Evolutionary conservation across 768 basidiomycete genomes (phyloP).

Genomic region (Kwoniella sp.): DNA sequence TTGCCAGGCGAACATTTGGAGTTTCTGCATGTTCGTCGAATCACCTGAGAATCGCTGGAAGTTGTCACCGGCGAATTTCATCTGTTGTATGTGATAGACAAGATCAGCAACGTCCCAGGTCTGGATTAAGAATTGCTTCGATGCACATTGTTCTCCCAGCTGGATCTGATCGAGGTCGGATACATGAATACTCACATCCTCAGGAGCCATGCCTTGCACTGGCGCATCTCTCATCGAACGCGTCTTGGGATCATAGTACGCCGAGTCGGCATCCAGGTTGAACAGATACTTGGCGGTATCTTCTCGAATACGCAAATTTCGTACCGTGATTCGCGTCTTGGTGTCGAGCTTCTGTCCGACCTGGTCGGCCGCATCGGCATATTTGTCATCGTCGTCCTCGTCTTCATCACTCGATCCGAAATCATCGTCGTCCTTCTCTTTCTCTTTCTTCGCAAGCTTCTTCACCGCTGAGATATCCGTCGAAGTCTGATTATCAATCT

Average conservation of each 20-base stretch:
- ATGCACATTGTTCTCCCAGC: too few species aligned
- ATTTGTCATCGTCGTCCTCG: constrained; percentile 94
- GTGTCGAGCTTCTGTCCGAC: constrained; percentile 98
- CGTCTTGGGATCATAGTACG: constrained; percentile 99
- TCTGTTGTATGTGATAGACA: constrained; percentile 24
- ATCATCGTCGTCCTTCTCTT: constrained; percentile 69
- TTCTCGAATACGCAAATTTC: constrained; percentile 96
- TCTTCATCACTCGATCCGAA: constrained; percentile 79
- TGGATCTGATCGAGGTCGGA: too few species aligned
- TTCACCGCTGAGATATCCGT: constrained; percentile 87
- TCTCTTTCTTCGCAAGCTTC: constrained; percentile 67
- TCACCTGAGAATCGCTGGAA: constrained; percentile 90
- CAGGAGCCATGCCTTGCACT: constrained; percentile 70
- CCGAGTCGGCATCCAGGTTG: constrained; percentile 90
- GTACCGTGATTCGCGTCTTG: constrained; percentile 96
- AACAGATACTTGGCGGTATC: constrained; percentile 99
- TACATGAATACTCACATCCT: constrained; percentile 71
- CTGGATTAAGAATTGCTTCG: too few species aligned
- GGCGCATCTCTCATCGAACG: constrained; percentile 99
- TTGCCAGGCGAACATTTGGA: constrained; percentile 98
- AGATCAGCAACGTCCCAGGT: background rate
- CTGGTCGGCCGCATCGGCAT: constrained; percentile 95
- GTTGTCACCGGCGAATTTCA: constrained; percentile 90
- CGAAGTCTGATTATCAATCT: constrained; percentile 95
- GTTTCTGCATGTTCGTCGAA: constrained; percentile 83